Conservation (phyloP, 169 alveolate species). For the Plasmodium knowlesi region DNA sequence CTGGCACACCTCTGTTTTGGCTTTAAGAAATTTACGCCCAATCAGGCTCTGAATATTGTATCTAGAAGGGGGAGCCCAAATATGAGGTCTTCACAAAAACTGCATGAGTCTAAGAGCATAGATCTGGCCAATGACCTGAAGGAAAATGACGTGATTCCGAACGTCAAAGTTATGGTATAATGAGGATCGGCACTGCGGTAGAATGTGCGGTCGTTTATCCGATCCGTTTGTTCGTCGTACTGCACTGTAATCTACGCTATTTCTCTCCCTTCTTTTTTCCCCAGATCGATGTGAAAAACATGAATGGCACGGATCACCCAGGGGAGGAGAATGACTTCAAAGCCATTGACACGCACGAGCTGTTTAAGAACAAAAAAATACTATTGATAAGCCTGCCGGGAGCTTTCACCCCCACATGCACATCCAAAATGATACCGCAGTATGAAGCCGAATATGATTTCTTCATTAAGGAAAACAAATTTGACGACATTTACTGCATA, state of each 20-base stretch:
- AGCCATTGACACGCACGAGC: constrained; percentile 46
- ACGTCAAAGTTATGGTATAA: constrained; percentile 71
- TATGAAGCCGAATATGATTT: constrained; percentile 77
- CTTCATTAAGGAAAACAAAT: constrained; percentile 62
- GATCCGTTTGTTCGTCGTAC: not conserved
- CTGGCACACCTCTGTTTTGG: constrained; percentile 28
- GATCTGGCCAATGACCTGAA: constrained; percentile 70
- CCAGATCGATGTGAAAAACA: constrained; percentile 41
- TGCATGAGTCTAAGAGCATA: constrained; percentile 51
- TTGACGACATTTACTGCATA: constrained; percentile 82
- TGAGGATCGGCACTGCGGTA: not conserved
- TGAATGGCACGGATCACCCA: not conserved
- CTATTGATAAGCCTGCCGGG: constrained; percentile 80
- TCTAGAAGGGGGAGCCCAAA: constrained; percentile 30
- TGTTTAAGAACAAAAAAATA: constrained; percentile 76
- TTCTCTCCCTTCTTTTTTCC: not conserved
- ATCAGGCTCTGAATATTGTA: constrained; percentile 24
- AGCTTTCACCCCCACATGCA: constrained; percentile 85
- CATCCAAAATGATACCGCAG: constrained; percentile 78
- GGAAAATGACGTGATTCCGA: constrained; percentile 71
- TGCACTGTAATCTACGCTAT: not conserved
- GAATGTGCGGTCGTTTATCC: not conserved
- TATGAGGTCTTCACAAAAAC: constrained; percentile 21
- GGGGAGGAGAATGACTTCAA: constrained; percentile 20
- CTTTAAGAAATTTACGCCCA: constrained; percentile 26